Conservation (phyloP, 1,284 basidiomycete genomes). For the Entoloma clypeatum region DNA sequence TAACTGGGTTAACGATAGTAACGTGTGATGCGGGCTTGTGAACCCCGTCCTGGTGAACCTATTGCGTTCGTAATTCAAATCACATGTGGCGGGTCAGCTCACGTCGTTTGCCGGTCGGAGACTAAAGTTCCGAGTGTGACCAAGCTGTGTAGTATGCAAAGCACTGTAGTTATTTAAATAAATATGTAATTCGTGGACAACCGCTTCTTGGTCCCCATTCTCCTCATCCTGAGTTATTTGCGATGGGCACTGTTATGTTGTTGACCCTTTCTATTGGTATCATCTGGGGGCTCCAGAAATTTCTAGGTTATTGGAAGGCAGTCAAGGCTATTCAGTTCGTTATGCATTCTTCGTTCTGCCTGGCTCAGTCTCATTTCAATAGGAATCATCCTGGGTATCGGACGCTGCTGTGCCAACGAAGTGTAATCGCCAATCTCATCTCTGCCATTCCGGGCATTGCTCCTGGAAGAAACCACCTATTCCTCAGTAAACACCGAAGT, state of each 20-base stretch:
- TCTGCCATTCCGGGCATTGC: slow-evolving; percentile 27
- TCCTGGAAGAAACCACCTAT: slow-evolving; percentile 26
- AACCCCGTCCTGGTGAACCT: too few relatives aligned
- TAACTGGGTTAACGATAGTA: too few relatives aligned
- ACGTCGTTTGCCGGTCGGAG: too few relatives aligned
- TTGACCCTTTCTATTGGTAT: slow-evolving; percentile 12
- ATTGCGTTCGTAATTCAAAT: too few relatives aligned
- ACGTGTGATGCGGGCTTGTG: too few relatives aligned
- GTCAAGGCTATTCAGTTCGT: slow-evolving; percentile 25
- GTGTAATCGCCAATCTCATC: slow-evolving; percentile 24
- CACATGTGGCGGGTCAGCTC: too few relatives aligned
- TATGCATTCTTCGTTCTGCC: neutral
- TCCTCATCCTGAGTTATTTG: too few relatives aligned
- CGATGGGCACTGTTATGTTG: slow-evolving; percentile 6
- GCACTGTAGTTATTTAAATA: too few relatives aligned
- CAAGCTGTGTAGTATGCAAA: too few relatives aligned
- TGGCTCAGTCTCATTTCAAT: neutral
- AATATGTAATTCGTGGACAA: neutral
- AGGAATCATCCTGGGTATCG: slow-evolving; percentile 32
- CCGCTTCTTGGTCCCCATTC: neutral
- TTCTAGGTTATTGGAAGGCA: slow-evolving; percentile 20
- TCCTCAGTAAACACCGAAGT: slow-evolving; percentile 30
- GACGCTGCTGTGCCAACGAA: slow-evolving; percentile 22
- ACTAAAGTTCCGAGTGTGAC: too few relatives aligned
- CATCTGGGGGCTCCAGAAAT: slow-evolving; percentile 18